Evolutionary conservation across 2,329 filamentous ascomycete genomes (phyloP).

Genomic region (Diaporthe nobilis): DNA sequence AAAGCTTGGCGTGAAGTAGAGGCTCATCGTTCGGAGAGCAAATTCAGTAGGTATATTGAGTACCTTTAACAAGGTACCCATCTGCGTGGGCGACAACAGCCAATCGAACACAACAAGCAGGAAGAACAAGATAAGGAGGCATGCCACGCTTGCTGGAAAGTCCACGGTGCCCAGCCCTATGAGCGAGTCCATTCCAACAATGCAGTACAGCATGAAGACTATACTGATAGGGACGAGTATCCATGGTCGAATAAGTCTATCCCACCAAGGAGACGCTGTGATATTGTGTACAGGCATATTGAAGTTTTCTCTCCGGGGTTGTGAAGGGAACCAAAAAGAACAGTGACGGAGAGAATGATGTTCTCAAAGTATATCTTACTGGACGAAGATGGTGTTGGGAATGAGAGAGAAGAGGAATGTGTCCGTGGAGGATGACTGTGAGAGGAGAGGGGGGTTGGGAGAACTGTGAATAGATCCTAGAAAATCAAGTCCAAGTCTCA

Average conservation of each 20-base stretch:
- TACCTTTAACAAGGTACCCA: not conserved
- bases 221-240: not conserved
- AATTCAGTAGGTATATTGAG: not conserved
- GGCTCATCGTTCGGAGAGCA: constrained; percentile 58
- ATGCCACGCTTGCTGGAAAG: constrained; percentile 26
- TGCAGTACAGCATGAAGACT: not conserved
- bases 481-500: too few relatives aligned
- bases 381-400: not conserved
- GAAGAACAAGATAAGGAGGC: constrained; percentile 16
- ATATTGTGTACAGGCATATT: not conserved
- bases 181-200: constrained; percentile 12
- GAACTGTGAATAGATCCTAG: not conserved
- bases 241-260: not conserved
- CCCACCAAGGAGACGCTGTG: not conserved
- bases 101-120: not conserved
- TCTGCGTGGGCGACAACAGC: not conserved
- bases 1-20: constrained; percentile 73
- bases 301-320: not conserved
- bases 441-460: not conserved
- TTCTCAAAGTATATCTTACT: not conserved
- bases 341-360: not conserved
- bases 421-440: not conserved
- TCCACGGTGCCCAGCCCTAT: constrained; percentile 5
- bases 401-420: not conserved
- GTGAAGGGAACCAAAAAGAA: not conserved